Evolutionary conservation across 192 early-diverging fungal genomes (phyloP), one percentile per base, ranked within the genome.

Genomic region (Phycomyces blakesleeanus): DNA sequence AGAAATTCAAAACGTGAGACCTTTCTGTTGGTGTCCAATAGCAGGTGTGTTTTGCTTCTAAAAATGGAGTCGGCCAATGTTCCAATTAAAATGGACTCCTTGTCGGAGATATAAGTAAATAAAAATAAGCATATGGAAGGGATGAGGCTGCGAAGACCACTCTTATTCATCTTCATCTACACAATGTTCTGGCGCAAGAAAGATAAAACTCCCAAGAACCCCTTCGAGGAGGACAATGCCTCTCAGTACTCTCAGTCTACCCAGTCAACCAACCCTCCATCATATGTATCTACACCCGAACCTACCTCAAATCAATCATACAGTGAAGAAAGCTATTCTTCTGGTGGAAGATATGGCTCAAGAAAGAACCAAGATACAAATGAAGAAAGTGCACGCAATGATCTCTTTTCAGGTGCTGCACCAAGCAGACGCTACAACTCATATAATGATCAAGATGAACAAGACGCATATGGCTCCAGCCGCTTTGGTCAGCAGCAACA

Each of bases 181-280:
- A 47, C 18, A 39, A 69, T 69, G 67, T 69, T 69, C 44, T 69
- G 67, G 67, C 61, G 55, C 61, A 69, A 69, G 55, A 69, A 69
- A 29, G 67, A 69, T 25, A 69, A 69, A 24, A 52, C 51, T 29
- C 20, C 59, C 37, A 34, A 55, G 40, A 73, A 73, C 49, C 71
- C 71, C 12, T 73, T 73, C 54, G 71, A 73, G 11, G 50, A 58
- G 39, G 53, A 51, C 20, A 18, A 50, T 37, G 22, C 51, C 6
- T 50, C 51, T 18, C 64, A 50, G 38, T 39, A 49, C 15, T 52
- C 63, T 59, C 18, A 44, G 29, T 61, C 65, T 20, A 44, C 64
- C 7, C 59, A 66, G 20, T 58, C 60, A 18, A 51, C 57, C 24
- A 52, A 49, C 24, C 26, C 61, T 27, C 52, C 50, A 40, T 57